Conservation (phyloP, 2,329 filamentous ascomycete genomes). For the Chrysoporthe puriensis region DNA sequence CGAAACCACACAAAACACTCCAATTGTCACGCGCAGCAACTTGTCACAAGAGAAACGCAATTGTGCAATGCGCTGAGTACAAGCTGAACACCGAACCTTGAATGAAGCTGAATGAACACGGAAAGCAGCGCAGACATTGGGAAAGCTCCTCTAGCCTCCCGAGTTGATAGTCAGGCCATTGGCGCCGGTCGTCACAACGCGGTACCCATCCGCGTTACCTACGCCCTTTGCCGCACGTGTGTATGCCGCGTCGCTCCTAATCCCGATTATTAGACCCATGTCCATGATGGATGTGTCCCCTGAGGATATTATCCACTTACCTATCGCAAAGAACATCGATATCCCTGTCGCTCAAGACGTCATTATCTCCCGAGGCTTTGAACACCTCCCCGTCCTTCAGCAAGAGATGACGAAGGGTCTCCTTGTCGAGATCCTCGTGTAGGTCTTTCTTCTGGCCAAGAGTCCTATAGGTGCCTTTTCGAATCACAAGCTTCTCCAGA, state of each 20-base stretch:
- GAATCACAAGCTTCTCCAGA: conserved; percentile 92
- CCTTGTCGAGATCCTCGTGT: conserved; percentile 59
- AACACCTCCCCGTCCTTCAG: conserved; percentile 74
- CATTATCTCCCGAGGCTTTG: conserved; percentile 59
- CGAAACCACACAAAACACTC: no score
- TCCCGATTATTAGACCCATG: neutral
- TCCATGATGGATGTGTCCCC: neutral
- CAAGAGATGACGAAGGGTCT: conserved; percentile 64
- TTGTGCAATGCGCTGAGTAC: no score
- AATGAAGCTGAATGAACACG: neutral
- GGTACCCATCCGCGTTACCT: conserved; percentile 72
- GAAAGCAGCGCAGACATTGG: neutral
- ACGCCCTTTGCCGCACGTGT: conserved; percentile 76
- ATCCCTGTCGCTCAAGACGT: conserved; percentile 76
- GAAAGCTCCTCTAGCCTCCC: neutral
- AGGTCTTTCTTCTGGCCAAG: conserved; percentile 64
- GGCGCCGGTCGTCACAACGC: conserved; percentile 76
- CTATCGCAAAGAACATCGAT: conserved; percentile 79
- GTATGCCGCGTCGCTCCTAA: conserved; percentile 62
- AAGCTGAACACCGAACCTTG: no score
- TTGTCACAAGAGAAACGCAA: no score
- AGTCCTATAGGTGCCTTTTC: conserved; percentile 82
- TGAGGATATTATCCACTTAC: conserved; percentile 33
- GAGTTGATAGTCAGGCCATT: conserved; percentile 48
- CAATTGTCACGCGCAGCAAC: no score